Evolutionary conservation across 1,139 yeast genomes (phyloP).

Genomic region (Geotrichum fermentans): DNA sequence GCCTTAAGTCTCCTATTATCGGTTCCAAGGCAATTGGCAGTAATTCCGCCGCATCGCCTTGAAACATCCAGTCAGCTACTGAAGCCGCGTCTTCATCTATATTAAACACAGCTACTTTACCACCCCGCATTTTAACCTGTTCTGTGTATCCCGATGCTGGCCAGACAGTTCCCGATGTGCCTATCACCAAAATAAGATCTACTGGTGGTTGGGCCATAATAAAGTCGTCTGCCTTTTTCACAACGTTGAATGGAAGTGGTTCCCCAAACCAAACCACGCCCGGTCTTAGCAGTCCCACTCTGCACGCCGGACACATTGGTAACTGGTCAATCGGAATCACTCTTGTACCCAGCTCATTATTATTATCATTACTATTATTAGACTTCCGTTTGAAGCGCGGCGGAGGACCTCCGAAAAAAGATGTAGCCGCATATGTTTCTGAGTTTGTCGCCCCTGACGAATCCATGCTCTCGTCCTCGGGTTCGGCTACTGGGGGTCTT

Average conservation of each 20-base stretch:
- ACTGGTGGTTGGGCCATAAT: conserved; percentile 48
- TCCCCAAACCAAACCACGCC: conserved; percentile 96
- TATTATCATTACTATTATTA: not conserved
- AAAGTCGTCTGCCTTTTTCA: conserved; percentile 67
- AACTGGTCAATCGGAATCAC: conserved; percentile 47
- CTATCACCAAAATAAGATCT: conserved; percentile 74
- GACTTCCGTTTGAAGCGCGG: conserved; percentile 4
- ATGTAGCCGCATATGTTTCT: not conserved
- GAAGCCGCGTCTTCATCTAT: conserved; percentile 48
- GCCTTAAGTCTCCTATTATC: conserved; percentile 30
- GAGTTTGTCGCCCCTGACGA: conserved; percentile 12
- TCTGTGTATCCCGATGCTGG: conserved; percentile 91
- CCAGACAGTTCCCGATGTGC: conserved; percentile 81
- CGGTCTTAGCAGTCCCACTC: conserved; percentile 61
- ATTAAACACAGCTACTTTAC: conserved; percentile 79
- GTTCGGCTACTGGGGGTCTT: not conserved
- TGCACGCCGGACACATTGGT: conserved; percentile 76
- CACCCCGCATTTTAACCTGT: conserved; percentile 64
- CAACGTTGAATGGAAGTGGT: conserved; percentile 57
- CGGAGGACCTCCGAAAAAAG: conserved; percentile 11
- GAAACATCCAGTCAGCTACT: conserved; percentile 55
- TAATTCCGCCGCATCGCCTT: conserved; percentile 74
- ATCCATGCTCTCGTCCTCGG: conserved; percentile 35
- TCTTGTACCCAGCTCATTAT: conserved; percentile 11
- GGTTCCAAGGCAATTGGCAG: conserved; percentile 64